Percentiles rank a stretch among this genome's conserved stretches.
phyloP scores from a whole-genome alignment of 1,284 basidiomycete species.

The Cryptococcus sp. region DNA sequence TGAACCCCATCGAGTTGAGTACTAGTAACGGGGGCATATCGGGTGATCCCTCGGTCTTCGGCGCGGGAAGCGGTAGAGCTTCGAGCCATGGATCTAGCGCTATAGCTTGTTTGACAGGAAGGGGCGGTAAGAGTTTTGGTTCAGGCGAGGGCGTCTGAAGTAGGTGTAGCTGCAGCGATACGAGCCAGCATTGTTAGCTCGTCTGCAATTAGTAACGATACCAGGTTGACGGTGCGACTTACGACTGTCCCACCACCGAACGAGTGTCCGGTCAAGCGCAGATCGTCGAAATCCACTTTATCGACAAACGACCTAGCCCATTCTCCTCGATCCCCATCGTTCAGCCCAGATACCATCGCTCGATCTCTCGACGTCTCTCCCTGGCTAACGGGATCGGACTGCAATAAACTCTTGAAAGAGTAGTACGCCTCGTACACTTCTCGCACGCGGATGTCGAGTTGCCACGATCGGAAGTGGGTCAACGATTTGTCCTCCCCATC shows the following conservation, averaged over 20 bases:
- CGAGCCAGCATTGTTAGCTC: background rate
- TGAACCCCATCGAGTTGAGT: constrained; percentile 73
- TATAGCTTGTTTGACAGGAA: constrained; percentile 63
- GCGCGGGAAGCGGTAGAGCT: constrained; percentile 64
- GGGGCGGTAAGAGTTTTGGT: constrained; percentile 49
- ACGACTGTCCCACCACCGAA: constrained; percentile 76
- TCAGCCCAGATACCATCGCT: constrained; percentile 5
- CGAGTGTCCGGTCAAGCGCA: constrained; percentile 69
- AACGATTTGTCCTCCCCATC: constrained; percentile 29
- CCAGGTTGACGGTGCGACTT: constrained; percentile 43
- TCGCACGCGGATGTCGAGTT: constrained; percentile 65
- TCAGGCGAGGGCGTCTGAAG: constrained; percentile 16
- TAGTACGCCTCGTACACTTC: constrained; percentile 65
- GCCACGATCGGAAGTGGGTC: constrained; percentile 62
- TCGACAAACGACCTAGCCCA: constrained; percentile 57
- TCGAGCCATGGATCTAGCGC: constrained; percentile 78
- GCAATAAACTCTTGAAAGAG: constrained; percentile 38
- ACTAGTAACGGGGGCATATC: constrained; percentile 58
- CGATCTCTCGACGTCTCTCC: background rate
- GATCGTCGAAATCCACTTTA: constrained; percentile 52
- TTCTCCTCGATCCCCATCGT: constrained; percentile 6
- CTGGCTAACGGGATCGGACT: constrained; percentile 4
- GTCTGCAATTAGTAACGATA: background rate
- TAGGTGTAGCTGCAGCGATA: constrained; percentile 13
- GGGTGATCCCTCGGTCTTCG: constrained; percentile 27